Conservation (phyloP, 352 stramenopile species). For the Pythium aristosporum region DNA sequence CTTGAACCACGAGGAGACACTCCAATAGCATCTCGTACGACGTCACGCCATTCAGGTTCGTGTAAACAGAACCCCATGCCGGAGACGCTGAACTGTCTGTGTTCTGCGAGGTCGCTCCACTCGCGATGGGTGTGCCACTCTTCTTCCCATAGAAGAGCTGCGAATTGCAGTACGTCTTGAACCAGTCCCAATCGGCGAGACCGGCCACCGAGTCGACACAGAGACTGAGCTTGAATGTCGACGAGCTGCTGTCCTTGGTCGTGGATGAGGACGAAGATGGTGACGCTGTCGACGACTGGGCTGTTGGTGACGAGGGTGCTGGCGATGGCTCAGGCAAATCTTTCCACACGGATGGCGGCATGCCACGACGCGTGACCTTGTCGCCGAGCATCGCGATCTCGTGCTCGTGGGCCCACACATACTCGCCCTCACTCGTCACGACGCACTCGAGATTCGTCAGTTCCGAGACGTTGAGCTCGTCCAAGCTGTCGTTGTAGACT, state of each 20-base stretch:
- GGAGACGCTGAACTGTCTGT: not conserved
- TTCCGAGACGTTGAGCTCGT: too few relatives aligned
- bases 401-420: slow-evolving; percentile 7
- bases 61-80: slow-evolving; percentile 7
- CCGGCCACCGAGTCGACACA: not conserved
- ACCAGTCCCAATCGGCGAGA: slow-evolving; percentile 18
- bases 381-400: slow-evolving; percentile 12
- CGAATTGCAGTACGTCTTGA: slow-evolving; percentile 24
- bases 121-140: not conserved
- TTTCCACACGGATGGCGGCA: slow-evolving; percentile 2
- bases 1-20: slow-evolving; percentile 5
- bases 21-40: slow-evolving; percentile 14
- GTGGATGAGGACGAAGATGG: not conserved
- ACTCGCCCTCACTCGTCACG: too few relatives aligned
- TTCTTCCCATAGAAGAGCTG: slow-evolving; percentile 9
- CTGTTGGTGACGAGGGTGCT: not conserved
- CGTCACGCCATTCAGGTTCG: not conserved
- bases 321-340: slow-evolving; percentile 1
- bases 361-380: slow-evolving; percentile 8
- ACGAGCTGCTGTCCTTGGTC: not conserved
- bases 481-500: too few relatives aligned
- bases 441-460: too few relatives aligned
- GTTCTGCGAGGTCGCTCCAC: slow-evolving; percentile 1
- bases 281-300: not conserved
- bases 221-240: not conserved